phyloP scores from a whole-genome alignment of 768 basidiomycete species.

The Rhodotorula graminis region DNA sequence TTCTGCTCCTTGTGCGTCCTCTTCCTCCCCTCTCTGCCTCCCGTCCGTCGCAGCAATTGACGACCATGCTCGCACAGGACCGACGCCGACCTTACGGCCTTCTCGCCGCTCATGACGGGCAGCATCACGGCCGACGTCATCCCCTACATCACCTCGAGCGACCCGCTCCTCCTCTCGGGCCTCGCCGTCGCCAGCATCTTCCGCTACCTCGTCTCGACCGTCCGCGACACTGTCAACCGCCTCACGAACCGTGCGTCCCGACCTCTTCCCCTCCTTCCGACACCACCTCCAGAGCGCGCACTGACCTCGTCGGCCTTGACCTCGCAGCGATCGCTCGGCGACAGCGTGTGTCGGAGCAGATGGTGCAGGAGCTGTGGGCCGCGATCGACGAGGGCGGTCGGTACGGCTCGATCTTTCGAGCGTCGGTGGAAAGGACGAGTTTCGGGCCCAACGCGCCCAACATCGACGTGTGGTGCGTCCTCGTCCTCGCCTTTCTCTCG shows the following conservation, averaged over 20 bases:
- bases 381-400: conserved; percentile 14
- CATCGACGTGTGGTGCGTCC: conserved; percentile 20
- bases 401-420: conserved; percentile 12
- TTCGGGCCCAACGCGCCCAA: conserved; percentile 2
- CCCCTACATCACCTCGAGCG: conserved; percentile 15
- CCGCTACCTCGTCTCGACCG: conserved; percentile 6
- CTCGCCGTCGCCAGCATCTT: conserved; percentile 31
- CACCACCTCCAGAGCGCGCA: no score
- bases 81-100: conserved; percentile 23
- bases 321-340: conserved; percentile 21
- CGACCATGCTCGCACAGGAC: background rate
- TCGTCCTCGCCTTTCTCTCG: background rate
- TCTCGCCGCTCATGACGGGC: conserved; percentile 26
- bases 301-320: background rate
- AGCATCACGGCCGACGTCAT: conserved; percentile 14
- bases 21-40: background rate
- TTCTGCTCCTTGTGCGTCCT: conserved; percentile 6
- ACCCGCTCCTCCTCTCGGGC: conserved; percentile 21
- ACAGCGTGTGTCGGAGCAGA: background rate
- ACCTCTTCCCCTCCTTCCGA: background rate
- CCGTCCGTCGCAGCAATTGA: no score
- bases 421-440: background rate
- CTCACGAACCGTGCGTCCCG: conserved; percentile 14
- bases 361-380: conserved; percentile 18
- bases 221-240: conserved; percentile 3